These are phyloP conservation scores for Rhodotorula diobovata DNA, from an alignment of 768 basidiomycete species.

Conservation along the genomic window DNA sequence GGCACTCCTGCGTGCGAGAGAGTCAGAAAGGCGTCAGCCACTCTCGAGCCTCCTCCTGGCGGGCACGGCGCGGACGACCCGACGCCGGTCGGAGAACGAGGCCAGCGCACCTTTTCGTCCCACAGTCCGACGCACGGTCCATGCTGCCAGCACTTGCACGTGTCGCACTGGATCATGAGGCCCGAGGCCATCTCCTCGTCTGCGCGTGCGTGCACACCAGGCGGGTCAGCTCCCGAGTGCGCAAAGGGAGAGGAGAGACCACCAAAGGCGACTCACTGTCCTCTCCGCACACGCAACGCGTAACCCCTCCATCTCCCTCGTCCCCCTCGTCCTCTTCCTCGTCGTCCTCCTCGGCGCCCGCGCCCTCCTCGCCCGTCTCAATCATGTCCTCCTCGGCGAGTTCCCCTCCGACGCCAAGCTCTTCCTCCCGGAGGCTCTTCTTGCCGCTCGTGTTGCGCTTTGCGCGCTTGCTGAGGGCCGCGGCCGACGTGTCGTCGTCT, in stretches of 20 bases:
- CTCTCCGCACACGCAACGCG: slow-evolving; percentile 81
- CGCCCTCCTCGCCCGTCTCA: not conserved
- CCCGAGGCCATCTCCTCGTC: slow-evolving; percentile 61
- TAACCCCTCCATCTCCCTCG: slow-evolving; percentile 56
- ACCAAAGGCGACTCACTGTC: slow-evolving; percentile 55
- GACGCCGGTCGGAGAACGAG: not conserved
- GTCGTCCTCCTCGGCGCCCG: not conserved
- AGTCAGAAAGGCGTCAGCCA: not conserved
- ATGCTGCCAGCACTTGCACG: slow-evolving; percentile 97
- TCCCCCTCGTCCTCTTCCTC: slow-evolving; percentile 53
- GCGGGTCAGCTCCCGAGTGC: not conserved
- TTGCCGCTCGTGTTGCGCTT: slow-evolving; percentile 16
- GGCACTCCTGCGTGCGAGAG: slow-evolving; percentile 51
- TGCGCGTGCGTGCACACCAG: slow-evolving; percentile 23
- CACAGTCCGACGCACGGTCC: slow-evolving; percentile 87
- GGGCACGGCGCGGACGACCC: too few relatives aligned
- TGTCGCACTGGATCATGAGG: slow-evolving; percentile 97
- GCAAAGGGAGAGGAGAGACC: slow-evolving; percentile 17
- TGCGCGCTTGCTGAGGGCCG: slow-evolving; percentile 2
- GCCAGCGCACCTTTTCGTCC: slow-evolving; percentile 52
- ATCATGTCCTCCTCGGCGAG: not conserved
- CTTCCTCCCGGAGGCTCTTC: slow-evolving; percentile 30
- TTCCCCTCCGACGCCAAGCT: slow-evolving; percentile 25
- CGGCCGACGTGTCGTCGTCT: not conserved
- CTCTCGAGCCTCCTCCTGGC: too few relatives aligned